Base-by-base conservation (phyloP, 176 grass and related monocot genomes). In the Melocanna baccifera region DNA sequence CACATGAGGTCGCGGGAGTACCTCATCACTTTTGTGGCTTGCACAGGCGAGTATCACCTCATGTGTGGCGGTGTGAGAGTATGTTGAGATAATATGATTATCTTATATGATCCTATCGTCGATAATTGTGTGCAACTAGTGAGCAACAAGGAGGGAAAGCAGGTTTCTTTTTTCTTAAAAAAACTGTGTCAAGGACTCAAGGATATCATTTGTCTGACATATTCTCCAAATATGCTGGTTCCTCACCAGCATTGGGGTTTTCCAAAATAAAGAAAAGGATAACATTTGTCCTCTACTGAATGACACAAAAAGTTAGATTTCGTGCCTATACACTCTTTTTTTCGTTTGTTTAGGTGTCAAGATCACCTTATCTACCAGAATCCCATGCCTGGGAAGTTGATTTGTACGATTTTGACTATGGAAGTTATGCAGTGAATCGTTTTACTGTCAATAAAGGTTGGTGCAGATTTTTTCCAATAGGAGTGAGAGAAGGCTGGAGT, bases 171-270 rank as follows among this genome's bases (percentile, higher is more conserved):
- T 22, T 22, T 4, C 59, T 22, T 51, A 5, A 62, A 32, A 58
- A 28, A 79, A 48, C 47, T 62, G 14, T 51, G 14, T 28, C 22
- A 40, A 7, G 9, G 62, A 51, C 12, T 70, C 52, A 70, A 72
- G 6, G 29, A 50, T 64, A 65, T n/a, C 30, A 29, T 48, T 23
- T 47, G 15, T 26, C 65, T 22, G 1, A 7, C 53, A 14, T 32
- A 18, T 50, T 78, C 43, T 62, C 58, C 58, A 59, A 67, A n/a
- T 80, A 26, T 85, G 19, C 48, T 56, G 16, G 64, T 55, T 80
- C 30, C 22, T 50, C n/a, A 40, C 56, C 15, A 68, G 45, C 67
- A 71, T 66, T 73, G 46, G 9, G 36, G 23, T 23, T 83, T 13
- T 64, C 23, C 9, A 22, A 67, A 77, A 62, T 52, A 69, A 68